Evolutionary conservation across 129 eudicot genomes (phyloP), one percentile per base, ranked within the genome.

Genomic region (Erigeron canadensis): DNA sequence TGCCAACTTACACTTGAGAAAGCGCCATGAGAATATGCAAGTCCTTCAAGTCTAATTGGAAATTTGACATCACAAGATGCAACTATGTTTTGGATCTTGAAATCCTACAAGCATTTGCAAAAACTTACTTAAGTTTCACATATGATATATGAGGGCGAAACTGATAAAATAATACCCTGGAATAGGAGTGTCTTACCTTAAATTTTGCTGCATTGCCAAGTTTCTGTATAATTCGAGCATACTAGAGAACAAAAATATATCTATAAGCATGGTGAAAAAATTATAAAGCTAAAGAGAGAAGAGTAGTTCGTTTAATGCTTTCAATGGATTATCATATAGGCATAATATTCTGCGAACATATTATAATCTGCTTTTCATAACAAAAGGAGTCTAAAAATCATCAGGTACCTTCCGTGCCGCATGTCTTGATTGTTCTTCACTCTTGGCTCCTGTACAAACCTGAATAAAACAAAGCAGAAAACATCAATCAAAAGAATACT

Each of bases 381-480:
- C 34, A 28, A 28, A 28, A 28, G 34, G 34, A 28, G 34, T n/a
- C 9, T 71, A 13, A 22, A 44, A 40, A 38, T 56, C 79, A 23
- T 67, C 60, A 54, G 71, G 57, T 73, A 92, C 98, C 95, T 92
- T 92, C 38, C 96, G 82, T 56, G 96, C 95, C 0, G 95, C 98
- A 70, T 87, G 58, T 76, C 80, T 92, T 58, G 98, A 92, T 58
- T 89, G 96, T 41, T 92, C 88, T 71, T 92, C 98, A 77, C 98
- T 92, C 83, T 92, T 92, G 12, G 98, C 98, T 73, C 98, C 98
- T 6, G 98, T 92, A 66, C 96, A 92, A 61, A 93, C 96, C 98
- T 93, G 71, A 47, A 60, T 28, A 28, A 28, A 28, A 28, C 34
- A 28, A 28, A 28, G 54, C 53, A 64, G 1, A 37, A 41, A 44